A percentile compares a stretch with the other conserved stretches of the same genome.
Conservation (phyloP, 1,139 yeast species). For the Wickerhamomyces sp. region DNA sequence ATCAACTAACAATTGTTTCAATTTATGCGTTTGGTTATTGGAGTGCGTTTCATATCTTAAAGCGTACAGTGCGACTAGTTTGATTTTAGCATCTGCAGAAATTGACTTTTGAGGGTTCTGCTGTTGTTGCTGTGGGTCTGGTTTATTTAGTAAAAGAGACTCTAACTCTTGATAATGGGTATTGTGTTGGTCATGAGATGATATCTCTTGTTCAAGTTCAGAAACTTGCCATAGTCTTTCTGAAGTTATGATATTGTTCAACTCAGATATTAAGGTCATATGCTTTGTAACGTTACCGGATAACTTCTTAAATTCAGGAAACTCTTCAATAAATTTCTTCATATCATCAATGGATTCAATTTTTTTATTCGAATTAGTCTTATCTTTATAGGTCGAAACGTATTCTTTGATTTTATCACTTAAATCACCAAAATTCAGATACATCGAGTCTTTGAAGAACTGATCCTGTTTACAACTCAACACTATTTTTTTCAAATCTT, state of each 20-base stretch:
- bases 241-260: slow-evolving; percentile 61
- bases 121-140: slow-evolving; percentile 7
- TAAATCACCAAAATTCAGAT: slow-evolving; percentile 87
- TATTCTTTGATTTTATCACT: slow-evolving; percentile 85
- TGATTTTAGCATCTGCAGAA: slow-evolving; percentile 42
- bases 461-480: slow-evolving; percentile 65
- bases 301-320: slow-evolving; percentile 86
- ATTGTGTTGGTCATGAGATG: slow-evolving; percentile 59
- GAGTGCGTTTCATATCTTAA: slow-evolving; percentile 53
- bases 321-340: slow-evolving; percentile 84
- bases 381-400: slow-evolving; percentile 76
- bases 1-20: slow-evolving; percentile 34
- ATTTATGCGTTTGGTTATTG: slow-evolving; percentile 34
- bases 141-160: slow-evolving; percentile 33
- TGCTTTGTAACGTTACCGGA: slow-evolving; percentile 92
- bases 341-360: slow-evolving; percentile 80
- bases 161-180: slow-evolving; percentile 46
- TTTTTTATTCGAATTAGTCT: slow-evolving; percentile 69
- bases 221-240: slow-evolving; percentile 78
- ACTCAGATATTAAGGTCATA: slow-evolving; percentile 81
- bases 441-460: slow-evolving; percentile 78
- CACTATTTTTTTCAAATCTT: slow-evolving; percentile 56
- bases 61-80: slow-evolving; percentile 68
- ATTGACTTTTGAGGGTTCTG: slow-evolving; percentile 26
- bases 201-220: slow-evolving; percentile 83